Percentiles rank a stretch among this genome's conserved stretches.
phyloP scores from a whole-genome alignment of 1,284 basidiomycete species.

The Vanrija pseudolonga region DNA sequence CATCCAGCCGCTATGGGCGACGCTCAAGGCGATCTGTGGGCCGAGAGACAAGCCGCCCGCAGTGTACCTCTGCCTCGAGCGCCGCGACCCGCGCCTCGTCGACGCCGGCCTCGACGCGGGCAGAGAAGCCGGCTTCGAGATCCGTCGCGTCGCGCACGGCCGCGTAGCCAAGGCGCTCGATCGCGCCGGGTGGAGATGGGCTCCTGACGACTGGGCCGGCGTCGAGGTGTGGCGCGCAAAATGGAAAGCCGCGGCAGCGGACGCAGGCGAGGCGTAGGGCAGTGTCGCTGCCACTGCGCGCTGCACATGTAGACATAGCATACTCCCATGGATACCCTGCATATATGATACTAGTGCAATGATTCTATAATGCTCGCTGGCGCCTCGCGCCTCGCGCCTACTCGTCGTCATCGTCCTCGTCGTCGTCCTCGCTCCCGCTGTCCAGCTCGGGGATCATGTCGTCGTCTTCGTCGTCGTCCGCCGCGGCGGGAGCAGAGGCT shows the following conservation, averaged over 20 bases:
- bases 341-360: not conserved
- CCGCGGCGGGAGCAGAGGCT: not conserved
- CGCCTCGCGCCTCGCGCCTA: constrained; percentile 6
- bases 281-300: not conserved
- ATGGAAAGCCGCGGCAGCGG: not conserved
- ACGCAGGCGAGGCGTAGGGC: not conserved
- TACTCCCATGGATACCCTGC: not conserved
- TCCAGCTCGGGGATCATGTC: constrained; percentile 55
- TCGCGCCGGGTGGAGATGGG: constrained; percentile 52
- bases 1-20: constrained; percentile 63
- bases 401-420: constrained; percentile 43
- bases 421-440: constrained; percentile 50
- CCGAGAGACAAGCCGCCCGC: constrained; percentile 36
- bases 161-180: constrained; percentile 63
- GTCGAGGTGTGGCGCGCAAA: constrained; percentile 44
- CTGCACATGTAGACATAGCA: not conserved
- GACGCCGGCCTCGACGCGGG: constrained; percentile 59
- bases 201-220: constrained; percentile 42
- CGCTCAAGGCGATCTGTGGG: not conserved
- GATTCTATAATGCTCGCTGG: not conserved
- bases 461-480: constrained; percentile 53
- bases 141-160: constrained; percentile 59
- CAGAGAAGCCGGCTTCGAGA: constrained; percentile 53
- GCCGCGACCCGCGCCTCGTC: constrained; percentile 66
- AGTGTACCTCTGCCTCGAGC: constrained; percentile 70